Evolutionary conservation across 129 eudicot species (phyloP).

Genomic region (Silybum marianum): DNA sequence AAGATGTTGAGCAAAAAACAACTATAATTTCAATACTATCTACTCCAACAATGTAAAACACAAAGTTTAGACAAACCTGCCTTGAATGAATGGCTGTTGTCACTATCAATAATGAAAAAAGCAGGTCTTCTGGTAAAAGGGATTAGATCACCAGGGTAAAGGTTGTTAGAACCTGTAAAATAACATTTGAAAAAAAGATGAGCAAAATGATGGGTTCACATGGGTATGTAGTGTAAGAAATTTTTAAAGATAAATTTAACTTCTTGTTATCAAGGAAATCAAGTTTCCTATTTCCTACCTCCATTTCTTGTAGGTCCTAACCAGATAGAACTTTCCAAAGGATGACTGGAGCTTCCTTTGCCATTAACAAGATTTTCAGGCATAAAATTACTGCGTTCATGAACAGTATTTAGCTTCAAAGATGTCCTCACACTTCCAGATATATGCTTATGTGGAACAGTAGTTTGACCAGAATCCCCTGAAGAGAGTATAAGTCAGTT

Average conservation of each 20-base stretch:
- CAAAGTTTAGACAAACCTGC: slow-evolving; percentile 97
- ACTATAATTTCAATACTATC: background rate
- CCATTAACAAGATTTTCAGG: slow-evolving; percentile 51
- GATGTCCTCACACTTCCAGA: slow-evolving; percentile 68
- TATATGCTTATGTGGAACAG: slow-evolving; percentile 41
- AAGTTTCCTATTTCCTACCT: slow-evolving; percentile 53
- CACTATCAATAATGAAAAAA: slow-evolving; percentile 86
- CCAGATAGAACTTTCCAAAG: slow-evolving; percentile 55
- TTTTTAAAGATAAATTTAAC: background rate
- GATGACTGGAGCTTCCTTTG: slow-evolving; percentile 52
- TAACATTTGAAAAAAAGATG: slow-evolving; percentile 13
- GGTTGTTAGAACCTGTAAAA: slow-evolving; percentile 75
- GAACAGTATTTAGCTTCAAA: slow-evolving; percentile 44
- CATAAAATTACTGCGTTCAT: slow-evolving; percentile 38
- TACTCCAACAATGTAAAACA: background rate
- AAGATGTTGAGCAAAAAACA: background rate
- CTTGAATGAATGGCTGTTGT: slow-evolving; percentile 99
- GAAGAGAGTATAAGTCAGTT: slow-evolving; percentile 27
- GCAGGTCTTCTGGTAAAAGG: slow-evolving; percentile 95
- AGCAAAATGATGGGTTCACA: background rate
- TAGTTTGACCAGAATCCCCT: slow-evolving; percentile 60
- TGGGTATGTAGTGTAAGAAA: background rate
- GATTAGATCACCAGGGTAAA: slow-evolving; percentile 80
- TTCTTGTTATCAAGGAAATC: background rate
- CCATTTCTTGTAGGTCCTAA: slow-evolving; percentile 88